Evolutionary conservation across 257 asterid genomes (phyloP).

Genomic region (Plantago ovata): DNA sequence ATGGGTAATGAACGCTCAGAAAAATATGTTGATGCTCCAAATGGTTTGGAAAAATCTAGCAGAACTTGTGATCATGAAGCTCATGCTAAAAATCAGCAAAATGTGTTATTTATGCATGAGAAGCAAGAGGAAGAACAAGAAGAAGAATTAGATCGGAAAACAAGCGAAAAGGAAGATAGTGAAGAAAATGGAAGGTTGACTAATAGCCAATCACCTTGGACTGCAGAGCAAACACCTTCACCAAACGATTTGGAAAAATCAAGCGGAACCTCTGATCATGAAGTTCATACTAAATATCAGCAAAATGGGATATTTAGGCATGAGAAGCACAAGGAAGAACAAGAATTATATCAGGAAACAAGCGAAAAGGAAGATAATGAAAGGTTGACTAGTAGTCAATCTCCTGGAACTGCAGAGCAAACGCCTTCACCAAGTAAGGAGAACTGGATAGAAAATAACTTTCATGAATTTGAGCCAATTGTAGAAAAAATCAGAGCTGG

Average conservation of each 20-base stretch:
- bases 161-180: constrained; percentile 21
- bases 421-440: constrained; percentile 34
- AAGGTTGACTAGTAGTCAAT: constrained; percentile 29
- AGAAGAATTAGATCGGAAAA: constrained; percentile 13
- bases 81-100: constrained; percentile 19
- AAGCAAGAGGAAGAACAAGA: constrained; percentile 26
- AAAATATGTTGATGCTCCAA: constrained; percentile 19
- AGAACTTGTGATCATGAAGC: constrained; percentile 28
- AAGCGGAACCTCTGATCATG: constrained; percentile 28
- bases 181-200: constrained; percentile 22
- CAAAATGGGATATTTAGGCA: constrained; percentile 23
- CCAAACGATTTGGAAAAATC: constrained; percentile 25
- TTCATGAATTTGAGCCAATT: constrained; percentile 77
- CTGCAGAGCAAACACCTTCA: constrained; percentile 30
- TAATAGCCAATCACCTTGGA: constrained; percentile 30
- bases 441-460: constrained; percentile 82
- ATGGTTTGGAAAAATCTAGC: constrained; percentile 24
- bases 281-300: constrained; percentile 21
- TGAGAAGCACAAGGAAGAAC: constrained; percentile 19
- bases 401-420: constrained; percentile 32
- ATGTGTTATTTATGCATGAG: constrained; percentile 20
- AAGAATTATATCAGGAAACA: constrained; percentile 20
- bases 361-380: constrained; percentile 22
- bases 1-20: constrained; percentile 24
- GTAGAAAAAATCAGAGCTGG: constrained; percentile 63